Evolutionary conservation across 805 yeast species (phyloP).

Genomic region (Pichia thaimueangensis): DNA sequence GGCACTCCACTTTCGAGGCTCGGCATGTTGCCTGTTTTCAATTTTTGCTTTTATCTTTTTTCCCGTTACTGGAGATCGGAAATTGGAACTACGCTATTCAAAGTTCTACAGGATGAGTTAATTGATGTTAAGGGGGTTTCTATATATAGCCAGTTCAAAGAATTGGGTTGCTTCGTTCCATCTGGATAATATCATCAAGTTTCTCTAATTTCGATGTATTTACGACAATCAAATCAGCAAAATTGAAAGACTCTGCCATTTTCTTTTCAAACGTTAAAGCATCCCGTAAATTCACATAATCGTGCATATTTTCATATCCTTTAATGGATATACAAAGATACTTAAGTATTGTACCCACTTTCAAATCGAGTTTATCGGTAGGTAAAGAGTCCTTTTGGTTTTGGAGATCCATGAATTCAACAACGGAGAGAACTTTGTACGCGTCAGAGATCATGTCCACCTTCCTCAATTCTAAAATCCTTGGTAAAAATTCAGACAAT

Average conservation of each 20-base stretch:
- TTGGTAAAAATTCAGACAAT: constrained; percentile 38
- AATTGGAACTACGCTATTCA: no score
- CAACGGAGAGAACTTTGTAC: constrained; percentile 29
- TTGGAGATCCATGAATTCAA: constrained; percentile 12
- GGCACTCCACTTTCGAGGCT: no score
- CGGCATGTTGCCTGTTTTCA: no score
- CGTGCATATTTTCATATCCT: constrained; percentile 36
- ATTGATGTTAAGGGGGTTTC: no score
- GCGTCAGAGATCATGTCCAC: constrained; percentile 35
- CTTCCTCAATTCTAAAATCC: constrained; percentile 35
- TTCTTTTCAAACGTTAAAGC: constrained; percentile 36
- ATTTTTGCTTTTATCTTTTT: no score
- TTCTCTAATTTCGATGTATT: not conserved
- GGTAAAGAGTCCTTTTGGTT: not conserved
- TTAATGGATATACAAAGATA: constrained; percentile 37
- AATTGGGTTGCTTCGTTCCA: not conserved
- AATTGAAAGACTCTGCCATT: constrained; percentile 26
- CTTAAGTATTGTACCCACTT: constrained; percentile 30
- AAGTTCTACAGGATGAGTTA: no score
- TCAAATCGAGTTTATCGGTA: constrained; percentile 2
- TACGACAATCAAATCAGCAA: not conserved
- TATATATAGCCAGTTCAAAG: no score
- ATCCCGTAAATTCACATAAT: constrained; percentile 33
- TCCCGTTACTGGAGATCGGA: no score
- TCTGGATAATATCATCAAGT: not conserved